Base-by-base conservation (phyloP, 805 yeast genomes). In the Candida silvicultrix region DNA sequence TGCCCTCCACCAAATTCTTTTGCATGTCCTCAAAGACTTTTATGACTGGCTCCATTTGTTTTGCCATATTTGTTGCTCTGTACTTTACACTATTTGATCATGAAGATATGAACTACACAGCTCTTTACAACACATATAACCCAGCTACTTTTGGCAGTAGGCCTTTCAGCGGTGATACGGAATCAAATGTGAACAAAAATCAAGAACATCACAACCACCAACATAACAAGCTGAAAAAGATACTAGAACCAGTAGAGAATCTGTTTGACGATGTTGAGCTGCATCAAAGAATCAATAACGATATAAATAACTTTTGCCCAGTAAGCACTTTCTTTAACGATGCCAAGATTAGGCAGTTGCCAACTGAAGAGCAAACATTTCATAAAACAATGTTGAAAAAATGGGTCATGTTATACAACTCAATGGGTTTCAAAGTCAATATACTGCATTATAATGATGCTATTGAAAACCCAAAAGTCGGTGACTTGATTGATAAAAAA, bases 161-260 rank as follows among this genome's bases (percentile, higher is more conserved):
- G 18, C 38, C 21, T 14, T 19, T 12, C 7, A 9, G 10, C n/a
- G n/a, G 15, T 28, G 14, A 10, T 28, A 14, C 4, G 14, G 31
- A 7, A 20, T 12, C 16, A 28, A 54, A 80, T 89, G 31, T 75
- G 85, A 20, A 69, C 86, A 48, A 81, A 82, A 50, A 95, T 95
- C 1, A 84, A 83, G 54, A 18, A 50, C 25, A 23, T 1, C 41
- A 42, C 12, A 21, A 34, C 37, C 25, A 23, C 9, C 25, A 23
- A 6, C 25, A 23, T 6, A 23, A 23, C 25, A 23, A 6, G 46
- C 49, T 2, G 45, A 42, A 14, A 37, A 36, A 1, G 49, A 47
- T 15, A 37, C 18, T 37, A 2, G 11, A 8, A 20, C 39, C 39
- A 12, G 25, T 42, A 9, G 35, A 35, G 11, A 42, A 42, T 2